Percentiles rank a stretch among this genome's conserved stretches.
phyloP scores from a whole-genome alignment of 2,329 filamentous ascomycete genomes.

The Rhynchosporium graminicola region DNA sequence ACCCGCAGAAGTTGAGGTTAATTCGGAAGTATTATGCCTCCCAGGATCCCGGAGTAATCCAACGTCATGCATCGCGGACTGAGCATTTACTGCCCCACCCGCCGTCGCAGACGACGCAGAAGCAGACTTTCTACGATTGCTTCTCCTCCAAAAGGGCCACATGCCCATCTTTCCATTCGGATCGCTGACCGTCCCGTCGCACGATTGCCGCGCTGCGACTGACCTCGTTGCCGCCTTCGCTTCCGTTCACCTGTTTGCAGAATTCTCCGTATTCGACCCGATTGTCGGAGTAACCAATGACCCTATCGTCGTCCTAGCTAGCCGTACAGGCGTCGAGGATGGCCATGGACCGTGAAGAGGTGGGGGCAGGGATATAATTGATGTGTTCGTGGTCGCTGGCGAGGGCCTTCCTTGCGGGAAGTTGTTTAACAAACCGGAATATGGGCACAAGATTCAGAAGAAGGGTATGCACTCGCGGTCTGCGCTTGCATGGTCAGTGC shows the following conservation, averaged over 20 bases:
- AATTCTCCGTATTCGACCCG: background rate
- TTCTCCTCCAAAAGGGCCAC: constrained; percentile 80
- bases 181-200: constrained; percentile 21
- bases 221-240: constrained; percentile 5
- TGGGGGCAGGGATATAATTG: constrained; percentile 14
- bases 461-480: constrained; percentile 24
- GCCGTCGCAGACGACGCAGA: constrained; percentile 39
- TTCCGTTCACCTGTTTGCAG: background rate
- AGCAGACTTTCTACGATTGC: constrained; percentile 60
- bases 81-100: constrained; percentile 56
- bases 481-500: constrained; percentile 34
- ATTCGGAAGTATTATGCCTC: constrained; percentile 41
- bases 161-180: constrained; percentile 62
- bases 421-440: constrained; percentile 16
- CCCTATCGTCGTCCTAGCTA: constrained; percentile 25
- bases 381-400: constrained; percentile 20
- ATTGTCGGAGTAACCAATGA: constrained; percentile 3
- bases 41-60: constrained; percentile 34
- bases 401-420: constrained; percentile 30
- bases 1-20: constrained; percentile 34
- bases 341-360: constrained; percentile 30
- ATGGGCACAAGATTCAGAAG: constrained; percentile 24
- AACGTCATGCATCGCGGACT: constrained; percentile 49
- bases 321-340: constrained; percentile 22
- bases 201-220: constrained; percentile 20